Percentiles rank a stretch among this genome's conserved stretches.
phyloP scores from a whole-genome alignment of 2,329 filamentous ascomycete species.

The Exophiala sp. region DNA sequence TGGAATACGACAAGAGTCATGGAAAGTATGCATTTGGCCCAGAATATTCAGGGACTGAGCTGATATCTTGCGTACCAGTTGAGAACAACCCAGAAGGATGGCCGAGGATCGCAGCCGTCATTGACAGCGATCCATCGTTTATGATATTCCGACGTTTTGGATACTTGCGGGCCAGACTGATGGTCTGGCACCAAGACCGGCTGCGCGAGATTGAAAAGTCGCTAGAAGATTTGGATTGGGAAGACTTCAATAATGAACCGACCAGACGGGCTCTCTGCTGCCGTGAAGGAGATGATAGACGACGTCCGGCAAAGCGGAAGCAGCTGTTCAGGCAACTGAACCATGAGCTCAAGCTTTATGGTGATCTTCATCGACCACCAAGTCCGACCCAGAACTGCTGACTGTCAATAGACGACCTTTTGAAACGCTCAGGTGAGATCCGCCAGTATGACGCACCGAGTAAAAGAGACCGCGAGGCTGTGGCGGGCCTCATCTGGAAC shows the following conservation, averaged over 20 bases:
- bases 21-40: not conserved
- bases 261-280: not conserved
- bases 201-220: slow-evolving; percentile 29
- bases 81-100: slow-evolving; percentile 3
- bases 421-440: slow-evolving; percentile 4
- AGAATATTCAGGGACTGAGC: not conserved
- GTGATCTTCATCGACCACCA: not conserved
- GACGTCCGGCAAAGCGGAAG: slow-evolving; percentile 1
- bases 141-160: slow-evolving; percentile 41
- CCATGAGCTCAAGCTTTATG: slow-evolving; percentile 11
- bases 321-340: slow-evolving; percentile 6
- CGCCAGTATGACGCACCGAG: slow-evolving; percentile 7
- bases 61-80: not conserved
- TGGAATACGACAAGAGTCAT: not conserved
- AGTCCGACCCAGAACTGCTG: too few relatives aligned
- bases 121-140: slow-evolving; percentile 40
- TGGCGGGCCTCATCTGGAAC: slow-evolving; percentile 13
- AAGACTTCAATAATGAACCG: not conserved
- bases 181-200: slow-evolving; percentile 33
- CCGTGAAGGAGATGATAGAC: slow-evolving; percentile 10
- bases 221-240: slow-evolving; percentile 22
- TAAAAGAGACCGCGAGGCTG: slow-evolving; percentile 1
- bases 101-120: slow-evolving; percentile 31
- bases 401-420: slow-evolving; percentile 8
- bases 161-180: slow-evolving; percentile 37